Percentiles rank a stretch among this genome's conserved stretches.
Evolutionary conservation across 75 land plant genomes (phyloP).

Genomic region (Pseudotsuga menziesii): DNA sequence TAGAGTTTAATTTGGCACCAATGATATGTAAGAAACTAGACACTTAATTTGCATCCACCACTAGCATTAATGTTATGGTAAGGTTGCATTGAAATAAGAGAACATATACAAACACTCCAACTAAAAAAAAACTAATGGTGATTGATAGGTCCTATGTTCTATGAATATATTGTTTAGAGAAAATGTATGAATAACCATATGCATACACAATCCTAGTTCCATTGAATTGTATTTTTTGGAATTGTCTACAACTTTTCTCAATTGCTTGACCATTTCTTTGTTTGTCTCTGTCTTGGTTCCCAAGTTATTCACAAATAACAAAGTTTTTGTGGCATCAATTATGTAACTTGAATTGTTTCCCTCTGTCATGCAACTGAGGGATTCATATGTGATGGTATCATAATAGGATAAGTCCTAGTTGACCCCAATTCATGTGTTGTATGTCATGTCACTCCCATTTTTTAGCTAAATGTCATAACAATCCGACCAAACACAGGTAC

Average conservation of each 20-base stretch:
- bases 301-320: constrained; percentile 32
- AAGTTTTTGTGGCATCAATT: constrained; percentile 32
- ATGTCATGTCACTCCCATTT: too few species aligned
- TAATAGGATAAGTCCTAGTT: too few species aligned
- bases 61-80: constrained; percentile 28
- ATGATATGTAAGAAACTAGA: constrained; percentile 40
- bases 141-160: constrained; percentile 28
- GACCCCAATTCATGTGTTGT: too few species aligned
- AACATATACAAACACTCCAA: constrained; percentile 43
- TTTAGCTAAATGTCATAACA: too few species aligned
- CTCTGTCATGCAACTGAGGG: too few species aligned
- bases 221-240: constrained; percentile 18
- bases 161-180: constrained; percentile 41
- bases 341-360: constrained; percentile 16
- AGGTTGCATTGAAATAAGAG: constrained; percentile 45
- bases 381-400: too few species aligned
- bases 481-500: too few species aligned
- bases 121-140: constrained; percentile 36
- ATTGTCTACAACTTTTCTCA: constrained; percentile 19
- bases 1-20: constrained; percentile 41
- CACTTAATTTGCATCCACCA: constrained; percentile 43
- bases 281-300: constrained; percentile 26
- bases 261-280: constrained; percentile 29
- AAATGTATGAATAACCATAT: constrained; percentile 44
- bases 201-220: constrained; percentile 25